Percentiles rank a stretch among this genome's conserved stretches.
phyloP scores from a whole-genome alignment of 2,329 filamentous ascomycete species.

The Pleurostoma richardsiae region DNA sequence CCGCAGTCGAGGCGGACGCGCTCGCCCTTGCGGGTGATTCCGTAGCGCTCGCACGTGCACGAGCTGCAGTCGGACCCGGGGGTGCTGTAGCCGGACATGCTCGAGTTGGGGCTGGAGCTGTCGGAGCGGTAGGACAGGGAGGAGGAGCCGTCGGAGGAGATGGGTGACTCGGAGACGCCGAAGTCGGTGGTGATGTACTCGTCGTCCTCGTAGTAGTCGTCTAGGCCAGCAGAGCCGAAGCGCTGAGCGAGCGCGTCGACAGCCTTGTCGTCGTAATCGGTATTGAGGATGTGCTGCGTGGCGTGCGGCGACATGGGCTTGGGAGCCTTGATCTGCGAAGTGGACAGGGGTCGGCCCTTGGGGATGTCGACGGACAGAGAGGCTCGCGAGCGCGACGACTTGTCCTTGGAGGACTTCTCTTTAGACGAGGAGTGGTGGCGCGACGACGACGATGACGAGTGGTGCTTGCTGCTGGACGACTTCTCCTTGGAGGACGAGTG shows the following conservation, averaged over 20 bases:
- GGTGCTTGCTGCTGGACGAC: constrained; percentile 34
- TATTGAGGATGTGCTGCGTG: constrained; percentile 80
- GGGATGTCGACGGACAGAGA: constrained; percentile 63
- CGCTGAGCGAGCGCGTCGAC: constrained; percentile 76
- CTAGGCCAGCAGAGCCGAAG: constrained; percentile 59
- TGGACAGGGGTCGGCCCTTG: constrained; percentile 83
- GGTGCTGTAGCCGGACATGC: constrained; percentile 73
- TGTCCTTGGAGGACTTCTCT: constrained; percentile 33
- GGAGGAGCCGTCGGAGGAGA: constrained; percentile 49
- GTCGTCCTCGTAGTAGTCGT: constrained; percentile 44
- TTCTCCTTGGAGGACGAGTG: constrained; percentile 39
- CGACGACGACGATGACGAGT: constrained; percentile 33
- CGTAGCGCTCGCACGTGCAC: constrained; percentile 95
- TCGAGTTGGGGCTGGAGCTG: constrained; percentile 69
- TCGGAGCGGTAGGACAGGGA: constrained; percentile 68
- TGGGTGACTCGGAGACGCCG: constrained; percentile 45
- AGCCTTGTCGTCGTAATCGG: constrained; percentile 68
- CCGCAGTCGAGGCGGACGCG: constrained; percentile 96
- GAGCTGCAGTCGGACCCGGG: constrained; percentile 69
- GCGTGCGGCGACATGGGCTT: constrained; percentile 85
- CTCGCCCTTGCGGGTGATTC: constrained; percentile 88
- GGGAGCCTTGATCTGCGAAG: constrained; percentile 85
- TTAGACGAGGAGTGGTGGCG: constrained; percentile 30
- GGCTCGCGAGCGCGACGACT: constrained; percentile 37
- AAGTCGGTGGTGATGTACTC: constrained; percentile 52